Percentiles rank a stretch among this genome's conserved stretches.
Conservation (phyloP, 331 rosid species). For the Stylosanthes scabra region DNA sequence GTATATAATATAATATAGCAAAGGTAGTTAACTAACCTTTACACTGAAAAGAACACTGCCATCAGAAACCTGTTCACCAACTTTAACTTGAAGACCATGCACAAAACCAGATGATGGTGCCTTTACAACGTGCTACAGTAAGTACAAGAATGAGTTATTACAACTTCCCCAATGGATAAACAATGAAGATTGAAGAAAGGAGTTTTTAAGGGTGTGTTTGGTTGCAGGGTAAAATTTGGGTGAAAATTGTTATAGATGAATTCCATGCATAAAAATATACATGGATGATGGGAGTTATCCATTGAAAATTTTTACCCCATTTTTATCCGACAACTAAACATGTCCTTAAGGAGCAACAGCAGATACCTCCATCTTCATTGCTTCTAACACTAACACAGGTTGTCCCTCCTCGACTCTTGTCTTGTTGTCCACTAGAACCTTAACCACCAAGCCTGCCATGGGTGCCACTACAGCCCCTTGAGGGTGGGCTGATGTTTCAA, state of each 20-base stretch:
- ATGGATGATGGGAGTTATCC: no score
- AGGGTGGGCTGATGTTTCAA: constrained; percentile 69
- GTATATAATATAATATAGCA: constrained; percentile 3
- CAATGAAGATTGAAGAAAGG: constrained; percentile 9
- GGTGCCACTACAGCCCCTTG: constrained; percentile 85
- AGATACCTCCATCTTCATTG: constrained; percentile 99
- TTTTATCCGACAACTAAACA: background rate
- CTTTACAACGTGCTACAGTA: constrained; percentile 85
- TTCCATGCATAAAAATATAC: no score
- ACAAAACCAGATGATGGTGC: constrained; percentile 83
- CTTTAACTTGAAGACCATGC: constrained; percentile 66
- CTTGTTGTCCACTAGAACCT: constrained; percentile 78
- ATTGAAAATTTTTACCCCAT: no score
- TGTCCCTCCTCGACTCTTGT: constrained; percentile 83
- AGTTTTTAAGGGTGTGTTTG: background rate
- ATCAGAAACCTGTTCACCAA: constrained; percentile 93
- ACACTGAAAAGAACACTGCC: constrained; percentile 80
- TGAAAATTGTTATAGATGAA: no score
- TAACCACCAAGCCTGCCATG: constrained; percentile 99
- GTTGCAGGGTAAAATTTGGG: no score
- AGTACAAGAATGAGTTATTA: constrained; percentile 27
- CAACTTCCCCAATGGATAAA: constrained; percentile 24
- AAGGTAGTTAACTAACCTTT: constrained; percentile 67
- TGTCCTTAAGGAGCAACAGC: constrained; percentile 37
- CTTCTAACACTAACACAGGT: constrained; percentile 88